Evolutionary conservation across 1,139 yeast species (phyloP).

Genomic region (Nakaseomyces delphensis): DNA sequence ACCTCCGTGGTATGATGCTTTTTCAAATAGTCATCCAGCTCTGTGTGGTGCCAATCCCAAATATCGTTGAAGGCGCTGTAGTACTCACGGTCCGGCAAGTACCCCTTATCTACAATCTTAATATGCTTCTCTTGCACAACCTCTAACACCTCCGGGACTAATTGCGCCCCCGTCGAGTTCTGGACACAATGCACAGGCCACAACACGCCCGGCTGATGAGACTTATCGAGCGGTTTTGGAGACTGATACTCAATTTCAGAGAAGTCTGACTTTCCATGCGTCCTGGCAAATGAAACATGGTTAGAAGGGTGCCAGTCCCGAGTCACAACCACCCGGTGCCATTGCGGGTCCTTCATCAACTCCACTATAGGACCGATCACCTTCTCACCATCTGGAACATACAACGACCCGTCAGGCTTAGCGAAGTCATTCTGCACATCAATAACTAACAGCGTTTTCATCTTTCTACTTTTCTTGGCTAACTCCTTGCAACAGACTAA

Average conservation of each 20-base stretch:
- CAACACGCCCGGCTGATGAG: conserved; percentile 29
- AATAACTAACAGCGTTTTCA: conserved; percentile 54
- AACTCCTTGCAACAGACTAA: neutral
- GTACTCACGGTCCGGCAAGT: conserved; percentile 62
- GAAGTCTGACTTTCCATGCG: conserved; percentile 50
- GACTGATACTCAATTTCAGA: conserved; percentile 42
- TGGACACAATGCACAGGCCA: conserved; percentile 96
- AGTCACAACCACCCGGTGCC: conserved; percentile 63
- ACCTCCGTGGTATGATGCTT: conserved; percentile 47
- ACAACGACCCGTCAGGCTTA: conserved; percentile 68
- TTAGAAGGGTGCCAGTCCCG: conserved; percentile 83
- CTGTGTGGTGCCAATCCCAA: conserved; percentile 68
- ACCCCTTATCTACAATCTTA: conserved; percentile 59
- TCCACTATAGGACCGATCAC: conserved; percentile 45
- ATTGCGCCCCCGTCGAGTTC: conserved; percentile 52
- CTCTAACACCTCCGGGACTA: conserved; percentile 42
- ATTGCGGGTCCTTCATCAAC: conserved; percentile 35
- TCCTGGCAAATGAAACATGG: conserved; percentile 76
- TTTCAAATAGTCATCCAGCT: conserved; percentile 43
- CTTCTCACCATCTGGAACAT: conserved; percentile 57
- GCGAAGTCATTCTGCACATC: conserved; percentile 84
- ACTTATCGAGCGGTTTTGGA: conserved; percentile 36
- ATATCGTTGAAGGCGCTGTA: conserved; percentile 83
- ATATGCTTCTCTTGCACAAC: conserved; percentile 25
- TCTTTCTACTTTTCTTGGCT: conserved; percentile 2